A percentile compares a stretch with the other conserved stretches of the same genome.
phyloP scores from a whole-genome alignment of 257 asterid species.

The Voacanga thouarsii region DNA sequence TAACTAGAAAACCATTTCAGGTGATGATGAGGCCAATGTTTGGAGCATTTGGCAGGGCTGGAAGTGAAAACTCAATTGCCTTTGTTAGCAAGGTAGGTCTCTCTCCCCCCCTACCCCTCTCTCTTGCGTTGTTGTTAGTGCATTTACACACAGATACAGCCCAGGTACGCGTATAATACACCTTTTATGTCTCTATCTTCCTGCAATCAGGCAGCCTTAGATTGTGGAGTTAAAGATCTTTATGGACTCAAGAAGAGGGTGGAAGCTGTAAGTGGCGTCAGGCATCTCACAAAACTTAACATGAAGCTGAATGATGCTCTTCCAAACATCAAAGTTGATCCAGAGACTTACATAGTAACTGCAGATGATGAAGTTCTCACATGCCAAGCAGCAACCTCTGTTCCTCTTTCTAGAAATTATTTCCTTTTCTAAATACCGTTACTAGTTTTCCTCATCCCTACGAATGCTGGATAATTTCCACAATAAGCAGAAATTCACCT shows the following conservation, averaged over 20 bases:
- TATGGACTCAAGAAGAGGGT: slow-evolving; percentile 76
- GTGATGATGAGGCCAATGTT: slow-evolving; percentile 97
- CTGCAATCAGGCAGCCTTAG: slow-evolving; percentile 50
- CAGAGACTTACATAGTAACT: slow-evolving; percentile 78
- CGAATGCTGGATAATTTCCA: no score
- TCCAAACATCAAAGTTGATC: slow-evolving; percentile 73
- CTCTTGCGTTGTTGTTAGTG: not conserved
- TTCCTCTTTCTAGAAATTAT: slow-evolving; percentile 88
- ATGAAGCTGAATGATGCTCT: slow-evolving; percentile 89
- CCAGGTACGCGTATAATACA: not conserved
- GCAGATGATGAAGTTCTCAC: slow-evolving; percentile 72
- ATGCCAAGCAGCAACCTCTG: slow-evolving; percentile 58
- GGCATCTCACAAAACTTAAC: slow-evolving; percentile 76
- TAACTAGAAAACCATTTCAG: slow-evolving; percentile 33
- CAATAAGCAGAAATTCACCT: no score
- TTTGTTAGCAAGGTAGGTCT: slow-evolving; percentile 73
- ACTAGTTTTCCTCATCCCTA: no score
- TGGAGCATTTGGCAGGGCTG: slow-evolving; percentile 93
- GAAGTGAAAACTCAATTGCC: slow-evolving; percentile 76
- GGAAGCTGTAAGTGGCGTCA: slow-evolving; percentile 63
- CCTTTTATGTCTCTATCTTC: not conserved
- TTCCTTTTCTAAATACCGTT: slow-evolving; percentile 51
- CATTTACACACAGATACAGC: not conserved
- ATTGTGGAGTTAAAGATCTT: slow-evolving; percentile 45
- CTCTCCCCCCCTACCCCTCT: not conserved